Base-by-base conservation (phyloP, 768 basidiomycete species). In the Auriscalpium orientale region DNA sequence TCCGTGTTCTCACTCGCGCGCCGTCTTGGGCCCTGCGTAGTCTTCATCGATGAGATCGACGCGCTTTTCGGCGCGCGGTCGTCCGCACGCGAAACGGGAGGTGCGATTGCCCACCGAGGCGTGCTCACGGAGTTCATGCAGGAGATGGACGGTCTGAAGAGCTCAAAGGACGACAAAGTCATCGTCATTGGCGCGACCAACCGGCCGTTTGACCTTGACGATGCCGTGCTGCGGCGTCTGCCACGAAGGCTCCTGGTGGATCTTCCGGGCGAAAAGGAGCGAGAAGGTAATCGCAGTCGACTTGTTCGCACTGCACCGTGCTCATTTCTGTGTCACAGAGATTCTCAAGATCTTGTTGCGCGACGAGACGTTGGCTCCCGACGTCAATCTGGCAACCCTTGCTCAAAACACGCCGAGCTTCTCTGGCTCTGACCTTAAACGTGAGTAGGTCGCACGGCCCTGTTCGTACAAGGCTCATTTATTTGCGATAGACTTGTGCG, bases 161-260 rank as follows among this genome's bases (percentile, higher is more conserved):
- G 88, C 9, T 85, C 84, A 33, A 80, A 79, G 59, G 88, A 92
- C 53, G 83, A 89, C 59, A 83, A 82, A 58, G 83, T 97, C 55
- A 86, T 95, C 55, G 85, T 98, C 49, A 92, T 98, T 51, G 94
- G 95, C 43, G 94, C 94, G 2, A 97, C 95, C 2, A 98, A 98
- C 68, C 72, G 94, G 60, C 91, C 91, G 1, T 93, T 91, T 64
- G 91, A 93, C 65, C 72, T 93, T 35, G 91, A 93, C 65, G 94
- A 97, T 69, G 94, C 95, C 15, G 89, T 98, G 9, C 75, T 98
- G 20, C 82, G 94, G 51, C 84, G 94, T 22, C 71, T 98, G 43
- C 94, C 94, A 12, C 83, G 94, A 35, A 79, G 95, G 46, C 67
- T 98, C 53, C 73, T 97, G 52, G 85, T 98, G 28, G 94, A 98